Conservation (phyloP, 2,329 filamentous ascomycete species). For the Dothistroma septosporum region DNA sequence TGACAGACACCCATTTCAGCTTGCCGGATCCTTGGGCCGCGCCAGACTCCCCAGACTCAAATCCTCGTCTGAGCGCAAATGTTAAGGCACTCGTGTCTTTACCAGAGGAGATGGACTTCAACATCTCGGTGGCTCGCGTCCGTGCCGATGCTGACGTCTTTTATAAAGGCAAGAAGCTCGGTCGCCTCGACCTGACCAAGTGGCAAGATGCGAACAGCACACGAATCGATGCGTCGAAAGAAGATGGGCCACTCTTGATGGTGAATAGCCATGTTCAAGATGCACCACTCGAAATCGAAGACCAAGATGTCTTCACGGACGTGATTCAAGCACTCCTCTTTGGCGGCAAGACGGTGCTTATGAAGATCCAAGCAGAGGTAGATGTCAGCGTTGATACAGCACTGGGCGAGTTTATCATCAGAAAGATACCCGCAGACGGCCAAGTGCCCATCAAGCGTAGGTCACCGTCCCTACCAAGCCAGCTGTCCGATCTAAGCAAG, state of each 20-base stretch:
- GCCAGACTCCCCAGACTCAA: slow-evolving; percentile 65
- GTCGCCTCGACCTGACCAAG: slow-evolving; percentile 69
- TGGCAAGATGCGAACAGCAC: slow-evolving; percentile 85
- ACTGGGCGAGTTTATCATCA: slow-evolving; percentile 74
- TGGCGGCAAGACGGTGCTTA: slow-evolving; percentile 61
- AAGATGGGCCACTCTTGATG: slow-evolving; percentile 60
- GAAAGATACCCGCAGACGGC: slow-evolving; percentile 77
- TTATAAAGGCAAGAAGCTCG: slow-evolving; percentile 73
- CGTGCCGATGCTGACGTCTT: slow-evolving; percentile 74
- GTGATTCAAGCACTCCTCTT: slow-evolving; percentile 80
- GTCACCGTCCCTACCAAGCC: slow-evolving; percentile 43
- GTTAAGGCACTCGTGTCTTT: slow-evolving; percentile 74
- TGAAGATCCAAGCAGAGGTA: slow-evolving; percentile 74
- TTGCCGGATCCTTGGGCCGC: slow-evolving; percentile 77
- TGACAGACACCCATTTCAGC: slow-evolving; percentile 79
- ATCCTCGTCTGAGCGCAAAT: slow-evolving; percentile 76
- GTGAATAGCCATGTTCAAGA: slow-evolving; percentile 74
- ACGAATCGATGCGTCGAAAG: slow-evolving; percentile 53
- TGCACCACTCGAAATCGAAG: slow-evolving; percentile 76
- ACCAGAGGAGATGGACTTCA: slow-evolving; percentile 82
- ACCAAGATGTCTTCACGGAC: slow-evolving; percentile 72
- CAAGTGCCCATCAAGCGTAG: slow-evolving; percentile 89
- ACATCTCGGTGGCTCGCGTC: slow-evolving; percentile 71
- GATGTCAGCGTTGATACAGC: slow-evolving; percentile 79
- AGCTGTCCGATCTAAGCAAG: slow-evolving; percentile 7